Evolutionary conservation across 208 protist genomes (phyloP), one percentile per base, ranked within the genome.

Genomic region (Tritrichomonas musculus): DNA sequence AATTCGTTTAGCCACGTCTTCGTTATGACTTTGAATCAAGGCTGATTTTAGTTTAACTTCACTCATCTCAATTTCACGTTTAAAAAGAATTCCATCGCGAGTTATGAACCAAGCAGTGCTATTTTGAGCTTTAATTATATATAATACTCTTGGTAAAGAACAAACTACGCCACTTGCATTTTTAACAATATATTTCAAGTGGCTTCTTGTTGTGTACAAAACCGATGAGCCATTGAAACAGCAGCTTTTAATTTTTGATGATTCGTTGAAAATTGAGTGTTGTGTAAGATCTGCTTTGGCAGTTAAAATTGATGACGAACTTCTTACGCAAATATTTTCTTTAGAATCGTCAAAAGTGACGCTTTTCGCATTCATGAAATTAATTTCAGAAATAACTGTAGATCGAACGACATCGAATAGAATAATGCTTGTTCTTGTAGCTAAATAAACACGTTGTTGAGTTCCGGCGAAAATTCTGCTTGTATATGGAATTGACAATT

Each of bases 11-110:
- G 96, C 30, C 99, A 97, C 36, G 20, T 9, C 97, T 47, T 96
- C 95, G 94, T 97, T 99, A 44, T 96, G 92, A 94, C 97, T 95
- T 33, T 94, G 92, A 80, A 93, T 94, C 20, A 99, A 96, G 41
- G 98, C 98, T 14, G 98, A 94, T 94, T 99, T 99, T 95, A 99
- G 99, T 75, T 95, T 95, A 44, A 97, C 97, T 94, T 99, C 98
- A 22, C 96, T 96, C 93, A 97, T 96, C 93, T 99, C 97, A 17
- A 99, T 96, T 57, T 96, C 95, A 33, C 97, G 96, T 49, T 95
- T 94, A 33, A 94, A 94, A 2, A 97, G 96, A 92, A 97, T 96
- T 39, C 96, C 96, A 80, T 98, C 96, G 50, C 98, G 96, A 65
- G 98, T 97, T 49, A 99, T 94, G 92, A 95, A 96, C 95, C 96